A percentile compares a stretch with the other conserved stretches of the same genome.
These are phyloP conservation scores for Brassica nigra DNA, from an alignment of 345 rosid species.

Conservation along the genomic window DNA sequence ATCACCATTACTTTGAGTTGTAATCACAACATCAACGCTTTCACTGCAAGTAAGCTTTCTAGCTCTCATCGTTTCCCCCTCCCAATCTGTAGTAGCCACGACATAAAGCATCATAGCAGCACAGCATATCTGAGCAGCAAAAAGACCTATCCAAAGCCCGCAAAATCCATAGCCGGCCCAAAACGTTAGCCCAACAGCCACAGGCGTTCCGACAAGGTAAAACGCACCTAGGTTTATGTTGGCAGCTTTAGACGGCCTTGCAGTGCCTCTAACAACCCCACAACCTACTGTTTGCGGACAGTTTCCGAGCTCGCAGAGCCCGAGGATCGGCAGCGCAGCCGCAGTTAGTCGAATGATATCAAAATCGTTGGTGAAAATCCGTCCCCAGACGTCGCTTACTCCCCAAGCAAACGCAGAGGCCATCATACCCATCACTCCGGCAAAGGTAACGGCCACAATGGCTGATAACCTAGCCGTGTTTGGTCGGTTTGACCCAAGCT, in stretches of 20 bases:
- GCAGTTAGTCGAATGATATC: too few relatives aligned
- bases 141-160: constrained; percentile 82
- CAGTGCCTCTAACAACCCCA: constrained; percentile 86
- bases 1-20: constrained; percentile 5
- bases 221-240: constrained; percentile 86
- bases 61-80: constrained; percentile 61
- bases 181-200: constrained; percentile 72
- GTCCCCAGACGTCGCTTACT: too few relatives aligned
- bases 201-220: constrained; percentile 89
- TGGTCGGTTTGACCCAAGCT: too few relatives aligned
- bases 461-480: too few relatives aligned
- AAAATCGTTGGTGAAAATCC: too few relatives aligned
- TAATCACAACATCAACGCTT: constrained; percentile 37
- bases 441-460: too few relatives aligned
- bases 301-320: too few relatives aligned
- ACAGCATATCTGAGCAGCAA: constrained; percentile 82
- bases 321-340: too few relatives aligned
- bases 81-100: constrained; percentile 90
- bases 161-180: constrained; percentile 60
- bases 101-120: constrained; percentile 83
- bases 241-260: constrained; percentile 80
- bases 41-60: constrained; percentile 51
- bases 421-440: too few relatives aligned
- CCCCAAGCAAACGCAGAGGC: too few relatives aligned
- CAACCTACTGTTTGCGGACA: constrained; percentile 38